These are phyloP conservation scores for Benincasa hispida DNA, from an alignment of 306 rosid genomes.

Conservation along the genomic window DNA sequence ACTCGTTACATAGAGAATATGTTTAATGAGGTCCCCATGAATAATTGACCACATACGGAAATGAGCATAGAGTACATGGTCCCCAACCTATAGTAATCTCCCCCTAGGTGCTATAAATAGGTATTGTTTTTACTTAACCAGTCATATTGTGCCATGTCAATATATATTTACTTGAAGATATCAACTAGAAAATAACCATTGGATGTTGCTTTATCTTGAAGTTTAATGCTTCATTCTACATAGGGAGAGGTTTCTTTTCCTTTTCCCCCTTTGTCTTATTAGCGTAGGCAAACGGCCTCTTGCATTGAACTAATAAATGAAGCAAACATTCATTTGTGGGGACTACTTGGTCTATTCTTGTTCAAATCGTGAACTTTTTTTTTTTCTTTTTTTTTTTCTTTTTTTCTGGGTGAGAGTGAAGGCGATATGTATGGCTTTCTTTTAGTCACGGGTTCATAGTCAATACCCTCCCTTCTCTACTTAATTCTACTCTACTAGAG, in stretches of 20 bases:
- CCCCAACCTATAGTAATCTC: background rate
- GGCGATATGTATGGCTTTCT: background rate
- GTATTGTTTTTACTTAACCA: background rate
- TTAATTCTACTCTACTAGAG: background rate
- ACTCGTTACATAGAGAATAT: background rate
- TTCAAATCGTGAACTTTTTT: background rate
- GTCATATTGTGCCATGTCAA: background rate
- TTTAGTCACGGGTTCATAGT: background rate
- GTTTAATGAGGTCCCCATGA: conserved; percentile 2
- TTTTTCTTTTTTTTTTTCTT: no score
- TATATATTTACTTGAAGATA: background rate
- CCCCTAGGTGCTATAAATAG: background rate
- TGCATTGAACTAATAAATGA: background rate
- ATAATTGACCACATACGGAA: background rate
- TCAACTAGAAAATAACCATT: background rate
- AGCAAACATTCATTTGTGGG: background rate
- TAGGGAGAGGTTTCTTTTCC: background rate
- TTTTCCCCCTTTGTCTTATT: background rate
- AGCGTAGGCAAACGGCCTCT: background rate
- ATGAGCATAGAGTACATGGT: background rate
- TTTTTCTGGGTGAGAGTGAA: background rate
- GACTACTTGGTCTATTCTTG: background rate
- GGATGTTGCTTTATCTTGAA: background rate
- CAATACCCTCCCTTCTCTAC: background rate
- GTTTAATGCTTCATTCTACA: background rate